Conservation (phyloP, 139 green algal species). For the Ostreobium quekettii region DNA sequence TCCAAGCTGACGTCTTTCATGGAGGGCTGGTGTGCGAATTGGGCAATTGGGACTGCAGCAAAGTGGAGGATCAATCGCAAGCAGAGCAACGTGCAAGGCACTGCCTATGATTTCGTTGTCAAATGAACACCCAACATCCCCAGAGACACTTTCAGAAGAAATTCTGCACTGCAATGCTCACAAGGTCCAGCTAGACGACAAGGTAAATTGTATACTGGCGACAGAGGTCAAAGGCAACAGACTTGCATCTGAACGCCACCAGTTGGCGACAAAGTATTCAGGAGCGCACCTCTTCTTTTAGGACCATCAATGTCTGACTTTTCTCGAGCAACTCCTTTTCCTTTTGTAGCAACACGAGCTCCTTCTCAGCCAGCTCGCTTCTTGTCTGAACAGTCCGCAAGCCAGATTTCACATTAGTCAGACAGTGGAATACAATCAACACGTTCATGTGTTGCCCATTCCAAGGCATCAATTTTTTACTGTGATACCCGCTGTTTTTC, state of each 20-base stretch:
- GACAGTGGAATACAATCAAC: not conserved
- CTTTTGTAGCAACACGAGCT: constrained; percentile 69
- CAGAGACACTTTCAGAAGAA: too few species aligned
- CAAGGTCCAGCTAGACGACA: not conserved
- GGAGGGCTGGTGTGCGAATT: too few species aligned
- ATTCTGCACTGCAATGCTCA: not conserved
- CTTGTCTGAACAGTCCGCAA: constrained; percentile 42
- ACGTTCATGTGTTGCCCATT: not conserved
- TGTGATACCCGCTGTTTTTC: not conserved
- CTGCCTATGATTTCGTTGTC: too few species aligned
- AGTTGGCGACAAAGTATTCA: not conserved
- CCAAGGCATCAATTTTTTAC: constrained; percentile 4
- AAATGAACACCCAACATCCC: too few species aligned
- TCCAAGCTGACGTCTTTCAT: too few species aligned
- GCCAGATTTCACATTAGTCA: not conserved
- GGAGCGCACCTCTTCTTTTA: constrained; percentile 59
- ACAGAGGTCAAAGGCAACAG: not conserved
- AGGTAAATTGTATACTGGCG: not conserved
- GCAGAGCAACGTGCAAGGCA: too few species aligned
- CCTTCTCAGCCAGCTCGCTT: constrained; percentile 65
- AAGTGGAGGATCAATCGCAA: too few species aligned
- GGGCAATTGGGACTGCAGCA: too few species aligned
- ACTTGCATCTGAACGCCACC: not conserved
- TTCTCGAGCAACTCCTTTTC: constrained; percentile 68
- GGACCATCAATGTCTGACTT: constrained; percentile 66